Percentiles rank a stretch among this genome's conserved stretches.
Evolutionary conservation across 139 green algal genomes (phyloP).

Genomic region (Dunaliella primolecta): DNA sequence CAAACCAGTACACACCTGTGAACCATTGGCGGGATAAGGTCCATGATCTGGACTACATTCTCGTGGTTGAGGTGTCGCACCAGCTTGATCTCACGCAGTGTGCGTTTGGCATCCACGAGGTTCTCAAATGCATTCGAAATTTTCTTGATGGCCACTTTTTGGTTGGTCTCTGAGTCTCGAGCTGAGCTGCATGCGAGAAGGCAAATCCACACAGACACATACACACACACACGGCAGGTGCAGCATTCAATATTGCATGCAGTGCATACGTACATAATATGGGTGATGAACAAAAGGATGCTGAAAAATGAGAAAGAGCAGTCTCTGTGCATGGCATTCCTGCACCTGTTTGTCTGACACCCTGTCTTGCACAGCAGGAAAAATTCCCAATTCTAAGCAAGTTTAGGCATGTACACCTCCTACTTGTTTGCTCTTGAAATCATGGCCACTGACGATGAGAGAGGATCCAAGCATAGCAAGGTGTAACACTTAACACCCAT

Average conservation of each 20-base stretch:
- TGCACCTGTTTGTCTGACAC: too few species aligned
- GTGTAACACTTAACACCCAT: too few species aligned
- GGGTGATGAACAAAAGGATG: neutral
- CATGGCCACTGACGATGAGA: too few species aligned
- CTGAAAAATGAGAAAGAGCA: too few species aligned
- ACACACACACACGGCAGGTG: neutral
- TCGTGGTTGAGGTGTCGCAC: slow-evolving; percentile 69
- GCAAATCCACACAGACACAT: too few species aligned
- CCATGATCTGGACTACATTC: slow-evolving; percentile 66
- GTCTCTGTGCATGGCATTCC: neutral
- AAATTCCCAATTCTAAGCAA: too few species aligned
- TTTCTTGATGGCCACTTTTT: slow-evolving; percentile 94
- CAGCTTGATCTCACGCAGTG: slow-evolving; percentile 93
- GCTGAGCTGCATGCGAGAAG: slow-evolving; percentile 45
- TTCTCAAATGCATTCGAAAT: slow-evolving; percentile 95
- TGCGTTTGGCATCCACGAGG: slow-evolving; percentile 86
- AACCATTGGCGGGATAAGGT: slow-evolving; percentile 59
- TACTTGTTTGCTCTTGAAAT: too few species aligned
- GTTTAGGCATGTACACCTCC: too few species aligned
- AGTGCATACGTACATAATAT: neutral
- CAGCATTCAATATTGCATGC: neutral
- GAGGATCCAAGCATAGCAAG: too few species aligned
- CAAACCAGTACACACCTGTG: neutral
- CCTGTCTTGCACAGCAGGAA: too few species aligned
- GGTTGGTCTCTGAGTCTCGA: slow-evolving; percentile 43